Base-by-base conservation (phyloP, 768 basidiomycete genomes). In the Lactarius sp. region DNA sequence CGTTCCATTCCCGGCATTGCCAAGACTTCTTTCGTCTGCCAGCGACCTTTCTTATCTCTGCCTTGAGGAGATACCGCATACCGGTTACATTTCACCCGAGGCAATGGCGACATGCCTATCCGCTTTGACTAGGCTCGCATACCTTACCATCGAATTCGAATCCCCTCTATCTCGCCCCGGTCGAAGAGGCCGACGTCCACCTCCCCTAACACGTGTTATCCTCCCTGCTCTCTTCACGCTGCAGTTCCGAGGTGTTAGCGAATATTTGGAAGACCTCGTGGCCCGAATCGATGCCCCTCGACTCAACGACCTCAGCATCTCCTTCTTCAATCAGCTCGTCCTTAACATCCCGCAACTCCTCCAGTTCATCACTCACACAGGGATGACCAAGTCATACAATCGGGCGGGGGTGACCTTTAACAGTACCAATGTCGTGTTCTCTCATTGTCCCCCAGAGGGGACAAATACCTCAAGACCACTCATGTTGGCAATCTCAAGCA, bases 201-300 rank as follows among this genome's bases (percentile, higher is more conserved):
- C 27, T 27, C 27, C 27, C 2, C 27, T 27, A 2, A 27, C 27
- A 27, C 27, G 27, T 6, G 18, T 37, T 3, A 10, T 56, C 47
- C 22, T 61, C 8, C 60, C 22, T 0, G 37, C 60, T 39, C 60
- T 61, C 22, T 41, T 20, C 9, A 18, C 4, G 22, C 22, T 27
- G 22, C 0, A 27, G 1, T 55, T 61, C 46, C 6, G 4, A 13
- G 53, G 60, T n/a, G 46, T 27, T 7, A 55, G 53, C 37, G 53
- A 61, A 18, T 54, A 61, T 37, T 16, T 61, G 44, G 60, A 61
- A 5, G 60, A 33, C 37, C 12, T 61, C 46, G 6, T 50, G 3
- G 20, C 60, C 36, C 20, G 44, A 31, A 47, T 61, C 44, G 52
- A 47, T 22, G 36, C 44, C 12, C 60, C 60, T 39, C 46, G n/a